Percentiles rank a stretch among this genome's conserved stretches.
Conservation (phyloP, 192 early-diverging fungal species). For the Linnemannia elongata region DNA sequence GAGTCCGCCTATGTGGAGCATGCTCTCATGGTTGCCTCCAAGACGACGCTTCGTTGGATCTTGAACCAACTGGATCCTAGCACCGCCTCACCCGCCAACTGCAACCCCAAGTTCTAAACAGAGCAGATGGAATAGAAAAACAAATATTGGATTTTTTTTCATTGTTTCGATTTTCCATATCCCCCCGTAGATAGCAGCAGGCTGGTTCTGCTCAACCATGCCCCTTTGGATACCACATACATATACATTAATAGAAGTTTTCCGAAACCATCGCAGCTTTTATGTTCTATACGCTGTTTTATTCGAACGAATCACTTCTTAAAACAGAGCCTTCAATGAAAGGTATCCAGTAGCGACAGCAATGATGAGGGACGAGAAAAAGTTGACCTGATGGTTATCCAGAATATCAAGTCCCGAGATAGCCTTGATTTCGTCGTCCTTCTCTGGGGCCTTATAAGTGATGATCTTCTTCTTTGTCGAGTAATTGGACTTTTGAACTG, state of each 20-base stretch:
- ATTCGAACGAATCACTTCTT: neutral
- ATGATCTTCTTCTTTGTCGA: conserved; percentile 73
- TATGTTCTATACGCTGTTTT: neutral
- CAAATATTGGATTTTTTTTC: neutral
- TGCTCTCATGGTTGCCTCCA: neutral
- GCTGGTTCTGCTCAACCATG: neutral
- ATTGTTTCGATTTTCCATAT: neutral
- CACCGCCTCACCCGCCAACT: neutral
- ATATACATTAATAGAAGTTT: neutral
- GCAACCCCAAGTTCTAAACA: neutral
- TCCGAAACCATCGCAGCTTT: neutral
- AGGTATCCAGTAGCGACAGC: conserved; percentile 61
- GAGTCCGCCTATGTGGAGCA: neutral
- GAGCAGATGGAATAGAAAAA: neutral
- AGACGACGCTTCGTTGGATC: neutral
- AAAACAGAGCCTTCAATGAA: conserved; percentile 34
- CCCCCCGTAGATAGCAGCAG: neutral
- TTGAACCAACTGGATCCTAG: conserved; percentile 14
- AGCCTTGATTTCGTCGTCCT: conserved; percentile 61
- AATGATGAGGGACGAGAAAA: conserved; percentile 75
- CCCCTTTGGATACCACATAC: neutral
- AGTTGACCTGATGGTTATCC: conserved; percentile 87
- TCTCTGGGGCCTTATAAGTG: conserved; percentile 56
- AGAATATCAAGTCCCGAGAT: conserved; percentile 80
- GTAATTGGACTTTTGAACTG: conserved; percentile 82